These are phyloP conservation scores for Flaveria ramosissima DNA, from an alignment of 129 eudicot species.

Conservation along the genomic window DNA sequence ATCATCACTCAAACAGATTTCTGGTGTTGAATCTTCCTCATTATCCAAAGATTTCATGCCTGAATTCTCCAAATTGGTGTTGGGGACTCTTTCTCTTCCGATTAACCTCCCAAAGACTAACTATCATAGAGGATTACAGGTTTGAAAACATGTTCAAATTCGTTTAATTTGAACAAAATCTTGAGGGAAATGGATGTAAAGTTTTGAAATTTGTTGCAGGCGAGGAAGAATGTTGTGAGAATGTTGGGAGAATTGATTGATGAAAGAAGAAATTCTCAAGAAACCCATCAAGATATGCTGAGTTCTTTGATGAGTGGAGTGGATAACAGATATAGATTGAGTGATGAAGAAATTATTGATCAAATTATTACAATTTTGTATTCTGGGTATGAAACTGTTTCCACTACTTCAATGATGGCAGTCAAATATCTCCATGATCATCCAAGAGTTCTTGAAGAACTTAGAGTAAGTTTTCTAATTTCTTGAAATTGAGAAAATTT, in stretches of 20 bases:
- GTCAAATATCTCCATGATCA: constrained; percentile 97
- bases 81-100: constrained; percentile 93
- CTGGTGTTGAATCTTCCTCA: constrained; percentile 63
- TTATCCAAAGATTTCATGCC: constrained; percentile 73
- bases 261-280: constrained; percentile 61
- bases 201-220: constrained; percentile 47
- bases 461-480: constrained; percentile 65
- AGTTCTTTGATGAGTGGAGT: constrained; percentile 63
- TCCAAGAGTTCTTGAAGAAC: constrained; percentile 86
- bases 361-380: constrained; percentile 86
- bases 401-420: constrained; percentile 99
- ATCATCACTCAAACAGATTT: constrained; percentile 84
- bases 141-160: not conserved
- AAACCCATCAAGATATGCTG: constrained; percentile 70
- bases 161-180: not conserved
- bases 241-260: constrained; percentile 64
- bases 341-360: constrained; percentile 94
- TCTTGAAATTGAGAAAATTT: constrained; percentile 33
- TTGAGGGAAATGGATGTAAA: not conserved
- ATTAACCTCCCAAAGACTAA: constrained; percentile 86
- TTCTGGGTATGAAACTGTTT: constrained; percentile 97
- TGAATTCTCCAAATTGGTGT: constrained; percentile 83
- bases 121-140: constrained; percentile 85
- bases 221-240: constrained; percentile 72
- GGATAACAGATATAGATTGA: constrained; percentile 66